phyloP scores from a whole-genome alignment of 75 land plant genomes.

The Azolla pinnata region DNA sequence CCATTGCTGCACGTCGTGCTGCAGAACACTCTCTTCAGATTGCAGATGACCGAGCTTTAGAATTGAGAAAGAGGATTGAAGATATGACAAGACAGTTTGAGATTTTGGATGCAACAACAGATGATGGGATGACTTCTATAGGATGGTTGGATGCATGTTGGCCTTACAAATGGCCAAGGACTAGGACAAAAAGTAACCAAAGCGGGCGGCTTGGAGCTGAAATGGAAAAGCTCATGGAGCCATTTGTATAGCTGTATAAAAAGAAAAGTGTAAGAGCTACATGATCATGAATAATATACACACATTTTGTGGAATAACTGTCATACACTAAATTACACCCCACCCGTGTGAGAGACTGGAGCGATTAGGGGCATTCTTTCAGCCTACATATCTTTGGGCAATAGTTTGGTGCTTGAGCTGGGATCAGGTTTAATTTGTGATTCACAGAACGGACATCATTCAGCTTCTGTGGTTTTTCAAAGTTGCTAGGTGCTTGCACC shows the following conservation, averaged over 20 bases:
- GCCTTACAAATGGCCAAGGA: constrained; percentile 45
- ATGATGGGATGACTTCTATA: constrained; percentile 14
- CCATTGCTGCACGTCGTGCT: constrained; percentile 75
- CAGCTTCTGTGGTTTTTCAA: too few species aligned
- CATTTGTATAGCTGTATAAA: constrained; percentile 9
- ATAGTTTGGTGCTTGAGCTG: too few species aligned
- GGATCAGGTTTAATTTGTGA: too few species aligned
- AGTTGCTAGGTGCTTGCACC: too few species aligned
- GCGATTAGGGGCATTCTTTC: too few species aligned
- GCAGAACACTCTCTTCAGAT: constrained; percentile 65
- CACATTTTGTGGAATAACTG: too few species aligned
- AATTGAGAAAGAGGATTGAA: constrained; percentile 52
- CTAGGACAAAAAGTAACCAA: constrained; percentile 7
- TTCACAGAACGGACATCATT: too few species aligned
- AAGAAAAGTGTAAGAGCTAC: too few species aligned
- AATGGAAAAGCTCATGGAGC: constrained; percentile 37
- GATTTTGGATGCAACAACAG: constrained; percentile 36
- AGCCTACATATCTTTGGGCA: too few species aligned
- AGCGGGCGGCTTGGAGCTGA: constrained; percentile 19
- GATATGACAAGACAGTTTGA: constrained; percentile 65
- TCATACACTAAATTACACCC: too few species aligned
- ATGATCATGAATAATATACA: too few species aligned
- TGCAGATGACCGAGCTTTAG: constrained; percentile 57
- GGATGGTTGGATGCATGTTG: constrained; percentile 50
- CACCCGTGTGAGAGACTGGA: too few species aligned